These are phyloP conservation scores for Xylariaceae sp. DNA, from an alignment of 2,329 filamentous ascomycete species.

Conservation along the genomic window DNA sequence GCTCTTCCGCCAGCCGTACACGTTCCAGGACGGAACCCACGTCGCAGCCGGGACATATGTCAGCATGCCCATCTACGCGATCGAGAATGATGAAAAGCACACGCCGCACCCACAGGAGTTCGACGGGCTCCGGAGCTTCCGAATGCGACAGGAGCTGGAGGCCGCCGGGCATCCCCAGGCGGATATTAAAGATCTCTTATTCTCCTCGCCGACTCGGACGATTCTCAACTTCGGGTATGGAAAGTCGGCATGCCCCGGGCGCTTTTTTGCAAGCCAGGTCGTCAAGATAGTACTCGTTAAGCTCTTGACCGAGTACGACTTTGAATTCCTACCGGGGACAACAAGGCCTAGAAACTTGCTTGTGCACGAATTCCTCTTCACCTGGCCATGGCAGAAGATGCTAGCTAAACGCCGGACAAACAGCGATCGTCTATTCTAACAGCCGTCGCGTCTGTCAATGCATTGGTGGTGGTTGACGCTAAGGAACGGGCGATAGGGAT, in stretches of 20 bases:
- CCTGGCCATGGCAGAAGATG: conserved; percentile 20
- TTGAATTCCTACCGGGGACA: conserved; percentile 22
- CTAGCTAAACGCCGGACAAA: conserved; percentile 4
- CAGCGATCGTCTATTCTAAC: too few relatives aligned
- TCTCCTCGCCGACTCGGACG: conserved; percentile 27
- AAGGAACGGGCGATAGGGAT: too few relatives aligned
- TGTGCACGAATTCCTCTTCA: conserved; percentile 26
- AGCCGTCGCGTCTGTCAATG: too few relatives aligned
- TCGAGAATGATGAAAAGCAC: conserved; percentile 30
- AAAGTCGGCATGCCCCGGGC: conserved; percentile 32
- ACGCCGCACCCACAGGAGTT: conserved; percentile 31
- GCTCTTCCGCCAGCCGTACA: conserved; percentile 6
- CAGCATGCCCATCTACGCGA: conserved; percentile 21
- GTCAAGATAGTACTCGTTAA: conserved; percentile 33
- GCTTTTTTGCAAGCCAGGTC: conserved; percentile 30
- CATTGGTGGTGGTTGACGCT: too few relatives aligned
- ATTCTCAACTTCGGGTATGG: conserved; percentile 37
- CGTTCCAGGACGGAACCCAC: conserved; percentile 1
- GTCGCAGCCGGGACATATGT: conserved; percentile 11
- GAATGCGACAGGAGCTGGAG: neutral
- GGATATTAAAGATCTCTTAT: neutral
- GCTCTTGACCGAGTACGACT: conserved; percentile 31
- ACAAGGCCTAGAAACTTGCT: conserved; percentile 24
- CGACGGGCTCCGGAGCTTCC: conserved; percentile 35
- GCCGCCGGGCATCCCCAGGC: neutral